Conservation (phyloP, 2,329 filamentous ascomycete genomes). For the Botryosphaeria dothidea region DNA sequence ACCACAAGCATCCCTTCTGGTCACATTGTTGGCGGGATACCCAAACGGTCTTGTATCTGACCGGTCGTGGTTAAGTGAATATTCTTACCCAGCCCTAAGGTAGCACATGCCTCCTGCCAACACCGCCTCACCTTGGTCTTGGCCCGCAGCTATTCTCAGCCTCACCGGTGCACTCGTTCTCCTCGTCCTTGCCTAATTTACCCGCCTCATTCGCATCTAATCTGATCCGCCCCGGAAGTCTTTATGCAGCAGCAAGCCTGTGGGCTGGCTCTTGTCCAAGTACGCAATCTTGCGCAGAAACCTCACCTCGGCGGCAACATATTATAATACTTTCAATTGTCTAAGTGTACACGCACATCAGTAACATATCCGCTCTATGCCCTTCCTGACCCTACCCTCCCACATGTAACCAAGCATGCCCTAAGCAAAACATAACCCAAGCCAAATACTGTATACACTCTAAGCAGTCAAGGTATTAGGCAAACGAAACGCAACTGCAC, state of each 20-base stretch:
- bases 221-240: too few species aligned
- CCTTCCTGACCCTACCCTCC: background rate
- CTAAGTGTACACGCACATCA: constrained; percentile 12
- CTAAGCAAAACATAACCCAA: background rate
- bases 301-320: background rate
- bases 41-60: background rate
- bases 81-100: background rate
- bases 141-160: background rate
- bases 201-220: too few species aligned
- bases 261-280: too few species aligned
- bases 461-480: background rate
- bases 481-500: background rate
- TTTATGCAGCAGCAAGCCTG: too few species aligned
- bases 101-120: background rate
- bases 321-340: background rate
- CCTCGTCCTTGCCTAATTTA: too few species aligned
- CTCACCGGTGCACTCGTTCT: background rate
- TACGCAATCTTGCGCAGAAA: too few species aligned
- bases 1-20: background rate
- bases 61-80: background rate
- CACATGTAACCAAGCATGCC: background rate
- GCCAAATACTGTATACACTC: background rate
- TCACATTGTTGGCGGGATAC: too few species aligned
- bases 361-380: background rate
- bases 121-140: background rate